Base-by-base conservation (phyloP, 2,329 filamentous ascomycete species). In the Dactylellina parvicollis region DNA sequence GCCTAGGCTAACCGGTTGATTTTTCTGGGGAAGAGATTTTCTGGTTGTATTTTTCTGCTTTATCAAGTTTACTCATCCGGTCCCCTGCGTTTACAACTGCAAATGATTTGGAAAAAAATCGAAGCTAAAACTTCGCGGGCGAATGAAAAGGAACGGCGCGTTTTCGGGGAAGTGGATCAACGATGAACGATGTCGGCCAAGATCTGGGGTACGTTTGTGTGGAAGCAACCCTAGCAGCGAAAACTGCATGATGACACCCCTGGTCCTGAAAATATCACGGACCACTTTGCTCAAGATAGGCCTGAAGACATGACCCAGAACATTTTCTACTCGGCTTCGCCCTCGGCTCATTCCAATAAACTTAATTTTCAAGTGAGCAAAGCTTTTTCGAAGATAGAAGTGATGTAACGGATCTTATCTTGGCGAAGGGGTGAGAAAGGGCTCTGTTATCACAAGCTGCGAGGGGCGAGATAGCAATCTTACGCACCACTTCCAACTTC, bases 161-260 rank as follows among this genome's bases (percentile, higher is more conserved):
- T 46, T 49, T 73, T 66, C 60, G 69, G 69, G 30, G 34, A 42
- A 30, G 60, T 60, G 54, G 69, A 60, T 55, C 66, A 24, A 57
- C 20, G n/a, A n/a, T 38, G 34, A 54, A 26, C 24, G 10, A 47
- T 59, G 67, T 60, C 44, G 60, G 69, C 60, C 69, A 73, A 73
- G 60, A 73, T 66, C 69, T 36, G 69, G 69, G 69, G 69, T 66
- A 66, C 61, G 60, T 50, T 24, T 32, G 38, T 46, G 54, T 47
- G 28, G 32, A 67, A 24, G 56, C 26, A 55, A 56, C 20, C 32
- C 20, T 28, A 57, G 38, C 24, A 32, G 16, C 28, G 24, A n/a
- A 47, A 47, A 46, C 40, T 34, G 30, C n/a, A n/a, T n/a, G n/a
- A n/a, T n/a, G n/a, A n/a, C n/a, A n/a, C n/a, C n/a, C n/a, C n/a